Percentiles rank a stretch among this genome's conserved stretches.
Evolutionary conservation across 2,329 filamentous ascomycete genomes (phyloP).

Genomic region (Trichoderma atrobrunneum): DNA sequence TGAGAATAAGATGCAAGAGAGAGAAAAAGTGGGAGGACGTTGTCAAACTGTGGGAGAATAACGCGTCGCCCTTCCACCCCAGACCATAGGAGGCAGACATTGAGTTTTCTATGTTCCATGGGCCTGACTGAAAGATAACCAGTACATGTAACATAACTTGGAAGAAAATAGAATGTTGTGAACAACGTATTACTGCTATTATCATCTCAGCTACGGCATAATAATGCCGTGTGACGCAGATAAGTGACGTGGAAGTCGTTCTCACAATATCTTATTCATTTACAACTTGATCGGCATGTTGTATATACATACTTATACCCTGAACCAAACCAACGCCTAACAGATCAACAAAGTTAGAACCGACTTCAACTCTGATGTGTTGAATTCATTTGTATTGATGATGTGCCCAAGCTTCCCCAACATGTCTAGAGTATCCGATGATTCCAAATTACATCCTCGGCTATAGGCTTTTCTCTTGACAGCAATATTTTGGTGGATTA

Average conservation of each 20-base stretch:
- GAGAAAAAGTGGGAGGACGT: background rate
- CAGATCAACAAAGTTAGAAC: background rate
- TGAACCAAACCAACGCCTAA: too few species aligned
- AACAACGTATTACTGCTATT: too few species aligned
- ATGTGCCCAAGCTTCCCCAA: background rate
- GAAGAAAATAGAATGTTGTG: background rate
- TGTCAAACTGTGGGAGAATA: background rate
- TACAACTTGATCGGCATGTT: background rate
- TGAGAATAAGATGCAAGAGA: too few species aligned
- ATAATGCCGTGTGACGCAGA: too few species aligned
- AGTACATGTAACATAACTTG: background rate
- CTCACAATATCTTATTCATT: too few species aligned
- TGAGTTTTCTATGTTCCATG: background rate
- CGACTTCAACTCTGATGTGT: background rate
- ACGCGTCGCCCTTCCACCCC: background rate
- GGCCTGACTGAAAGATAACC: accelerated
- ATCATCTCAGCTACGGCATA: too few species aligned
- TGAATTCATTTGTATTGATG: background rate
- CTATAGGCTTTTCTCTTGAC: background rate
- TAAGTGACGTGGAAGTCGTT: too few species aligned
- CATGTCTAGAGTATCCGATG: background rate
- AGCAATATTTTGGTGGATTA: background rate
- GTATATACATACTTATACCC: background rate
- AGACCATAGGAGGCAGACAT: background rate
- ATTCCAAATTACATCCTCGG: background rate